A percentile compares a stretch with the other conserved stretches of the same genome.
phyloP scores from a whole-genome alignment of 2,329 filamentous ascomycete species.

The Calonectria montana region DNA sequence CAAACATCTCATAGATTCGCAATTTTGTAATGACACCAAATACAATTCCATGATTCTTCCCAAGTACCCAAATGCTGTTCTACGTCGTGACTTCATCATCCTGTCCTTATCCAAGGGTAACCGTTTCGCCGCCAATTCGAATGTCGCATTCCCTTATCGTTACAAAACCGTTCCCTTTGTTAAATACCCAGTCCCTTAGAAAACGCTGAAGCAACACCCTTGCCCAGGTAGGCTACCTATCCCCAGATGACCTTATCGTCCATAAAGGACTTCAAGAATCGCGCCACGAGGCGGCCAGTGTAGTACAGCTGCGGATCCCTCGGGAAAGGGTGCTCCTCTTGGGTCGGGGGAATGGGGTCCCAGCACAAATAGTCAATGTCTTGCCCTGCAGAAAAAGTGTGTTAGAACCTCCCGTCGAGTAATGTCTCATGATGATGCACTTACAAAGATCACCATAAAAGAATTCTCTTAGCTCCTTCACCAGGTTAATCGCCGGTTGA shows the following conservation, averaged over 20 bases:
- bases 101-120: conserved; percentile 24
- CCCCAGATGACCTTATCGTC: conserved; percentile 62
- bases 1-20: conserved; percentile 50
- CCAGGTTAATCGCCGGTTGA: conserved; percentile 57
- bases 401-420: conserved; percentile 27
- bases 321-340: conserved; percentile 58
- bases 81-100: conserved; percentile 10
- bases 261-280: conserved; percentile 66
- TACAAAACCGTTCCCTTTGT: conserved; percentile 29
- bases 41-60: conserved; percentile 7
- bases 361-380: conserved; percentile 56
- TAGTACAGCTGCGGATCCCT: conserved; percentile 63
- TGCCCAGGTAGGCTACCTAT: conserved; percentile 34
- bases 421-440: conserved; percentile 37
- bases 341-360: conserved; percentile 59
- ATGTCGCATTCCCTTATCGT: conserved; percentile 33
- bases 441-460: conserved; percentile 58
- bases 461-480: conserved; percentile 56
- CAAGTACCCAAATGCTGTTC: not conserved
- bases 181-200: conserved; percentile 10
- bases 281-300: conserved; percentile 63
- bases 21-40: not conserved
- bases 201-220: conserved; percentile 19
- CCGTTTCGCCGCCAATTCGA: conserved; percentile 18
- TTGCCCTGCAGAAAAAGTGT: conserved; percentile 44